Evolutionary conservation across 805 yeast genomes (phyloP).

Genomic region (Myxozyma geophila): DNA sequence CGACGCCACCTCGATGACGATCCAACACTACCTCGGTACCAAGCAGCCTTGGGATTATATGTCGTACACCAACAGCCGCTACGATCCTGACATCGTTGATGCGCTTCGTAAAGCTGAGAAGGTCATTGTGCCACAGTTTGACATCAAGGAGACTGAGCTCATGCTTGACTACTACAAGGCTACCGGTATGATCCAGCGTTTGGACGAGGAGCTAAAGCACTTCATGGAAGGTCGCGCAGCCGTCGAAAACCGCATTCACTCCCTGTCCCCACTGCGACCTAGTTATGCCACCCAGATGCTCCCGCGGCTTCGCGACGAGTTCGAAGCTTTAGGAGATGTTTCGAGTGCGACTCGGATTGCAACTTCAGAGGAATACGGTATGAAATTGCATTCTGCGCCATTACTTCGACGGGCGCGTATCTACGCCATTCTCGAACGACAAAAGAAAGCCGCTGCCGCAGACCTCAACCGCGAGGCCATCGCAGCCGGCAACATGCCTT

Average conservation of each 20-base stretch:
- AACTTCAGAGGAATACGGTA: neutral
- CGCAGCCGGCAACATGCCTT: too few species aligned
- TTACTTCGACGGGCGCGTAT: constrained; percentile 8
- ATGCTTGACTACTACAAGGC: constrained; percentile 26
- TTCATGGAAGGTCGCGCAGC: constrained; percentile 14
- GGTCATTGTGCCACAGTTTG: constrained; percentile 17
- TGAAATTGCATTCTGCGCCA: constrained; percentile 15
- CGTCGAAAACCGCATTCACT: constrained; percentile 20
- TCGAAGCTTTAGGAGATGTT: constrained; percentile 1
- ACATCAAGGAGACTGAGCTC: constrained; percentile 21
- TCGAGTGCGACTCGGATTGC: constrained; percentile 1
- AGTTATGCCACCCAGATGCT: constrained; percentile 5
- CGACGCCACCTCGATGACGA: constrained; percentile 11
- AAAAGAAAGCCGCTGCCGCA: neutral
- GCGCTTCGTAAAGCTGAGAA: constrained; percentile 1
- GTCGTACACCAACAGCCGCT: constrained; percentile 1
- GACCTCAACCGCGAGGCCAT: neutral
- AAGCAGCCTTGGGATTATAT: constrained; percentile 17
- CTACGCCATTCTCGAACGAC: neutral
- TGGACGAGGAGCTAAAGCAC: neutral
- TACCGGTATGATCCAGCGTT: constrained; percentile 19
- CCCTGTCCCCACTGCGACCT: constrained; percentile 10
- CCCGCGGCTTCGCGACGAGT: constrained; percentile 7
- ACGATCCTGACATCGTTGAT: constrained; percentile 14
- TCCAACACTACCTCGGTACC: constrained; percentile 13